A percentile compares a stretch with the other conserved stretches of the same genome.
These are phyloP conservation scores for Tirmania nivea DNA, from an alignment of 495 filamentous ascomycete genomes.

Conservation along the genomic window DNA sequence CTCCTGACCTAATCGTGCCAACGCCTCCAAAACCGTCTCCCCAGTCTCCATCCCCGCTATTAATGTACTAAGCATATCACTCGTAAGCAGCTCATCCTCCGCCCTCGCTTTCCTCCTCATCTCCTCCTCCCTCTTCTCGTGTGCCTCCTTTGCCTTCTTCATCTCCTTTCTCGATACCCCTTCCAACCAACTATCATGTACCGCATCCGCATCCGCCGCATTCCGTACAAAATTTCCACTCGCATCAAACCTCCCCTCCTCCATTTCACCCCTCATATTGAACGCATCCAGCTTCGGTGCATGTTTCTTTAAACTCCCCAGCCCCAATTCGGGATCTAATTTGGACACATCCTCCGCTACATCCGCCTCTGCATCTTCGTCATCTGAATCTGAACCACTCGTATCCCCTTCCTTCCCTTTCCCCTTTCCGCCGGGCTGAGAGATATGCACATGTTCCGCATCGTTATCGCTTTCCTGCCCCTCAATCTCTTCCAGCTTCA, in stretches of 20 bases:
- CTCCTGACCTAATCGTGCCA: slow-evolving; percentile 56
- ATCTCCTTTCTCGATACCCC: slow-evolving; percentile 87
- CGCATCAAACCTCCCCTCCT: slow-evolving; percentile 82
- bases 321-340: slow-evolving; percentile 46
- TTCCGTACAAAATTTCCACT: slow-evolving; percentile 82
- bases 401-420: slow-evolving; percentile 24
- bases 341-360: slow-evolving; percentile 52
- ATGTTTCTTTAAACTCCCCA: slow-evolving; percentile 69
- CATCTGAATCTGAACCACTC: slow-evolving; percentile 28
- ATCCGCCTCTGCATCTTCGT: slow-evolving; percentile 53
- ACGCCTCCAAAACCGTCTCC: slow-evolving; percentile 74
- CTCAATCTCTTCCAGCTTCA: slow-evolving; percentile 56
- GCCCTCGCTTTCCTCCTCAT: slow-evolving; percentile 40
- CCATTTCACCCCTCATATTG: slow-evolving; percentile 75
- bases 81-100: slow-evolving; percentile 52
- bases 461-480: slow-evolving; percentile 48
- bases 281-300: slow-evolving; percentile 94
- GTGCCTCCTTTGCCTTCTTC: slow-evolving; percentile 63
- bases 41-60: slow-evolving; percentile 55
- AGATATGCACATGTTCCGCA: slow-evolving; percentile 11
- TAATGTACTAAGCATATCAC: slow-evolving; percentile 48
- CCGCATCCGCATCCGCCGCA: slow-evolving; percentile 66
- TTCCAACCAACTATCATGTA: slow-evolving; percentile 81
- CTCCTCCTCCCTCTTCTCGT: slow-evolving; percentile 67
- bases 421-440: slow-evolving; percentile 7